Percentiles rank a stretch among this genome's conserved stretches.
Conservation (phyloP, 768 basidiomycete species). For the Lactarius trivialis region DNA sequence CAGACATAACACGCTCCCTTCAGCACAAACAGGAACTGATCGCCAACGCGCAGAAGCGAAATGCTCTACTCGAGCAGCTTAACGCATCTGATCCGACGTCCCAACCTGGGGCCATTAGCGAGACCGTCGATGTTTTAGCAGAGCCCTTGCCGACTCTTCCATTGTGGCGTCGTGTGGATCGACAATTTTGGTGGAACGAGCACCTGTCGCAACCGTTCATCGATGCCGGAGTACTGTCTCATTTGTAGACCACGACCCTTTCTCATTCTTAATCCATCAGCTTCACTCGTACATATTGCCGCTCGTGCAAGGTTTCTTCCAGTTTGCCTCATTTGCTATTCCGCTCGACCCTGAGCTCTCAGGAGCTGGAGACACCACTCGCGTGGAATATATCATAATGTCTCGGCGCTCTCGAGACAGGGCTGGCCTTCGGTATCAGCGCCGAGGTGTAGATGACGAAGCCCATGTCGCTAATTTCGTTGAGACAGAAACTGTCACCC, state of each 20-base stretch:
- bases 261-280: constrained; percentile 31
- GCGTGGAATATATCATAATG: constrained; percentile 73
- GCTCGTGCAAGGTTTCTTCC: constrained; percentile 90
- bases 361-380: constrained; percentile 33
- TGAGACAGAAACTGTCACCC: constrained; percentile 86
- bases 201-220: constrained; percentile 78
- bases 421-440: constrained; percentile 90
- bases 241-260: not conserved
- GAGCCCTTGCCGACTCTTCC: constrained; percentile 79
- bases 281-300: constrained; percentile 83
- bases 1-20: constrained; percentile 78
- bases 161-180: constrained; percentile 85
- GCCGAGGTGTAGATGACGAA: constrained; percentile 89
- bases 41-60: constrained; percentile 49
- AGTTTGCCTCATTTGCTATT: constrained; percentile 61
- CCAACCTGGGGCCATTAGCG: constrained; percentile 29
- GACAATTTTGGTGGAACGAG: constrained; percentile 96
- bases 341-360: constrained; percentile 41
- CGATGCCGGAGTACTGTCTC: constrained; percentile 66
- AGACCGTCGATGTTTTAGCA: constrained; percentile 44
- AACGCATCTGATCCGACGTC: constrained; percentile 38
- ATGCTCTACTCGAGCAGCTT: constrained; percentile 54
- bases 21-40: constrained; percentile 72
- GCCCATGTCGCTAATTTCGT: constrained; percentile 95
- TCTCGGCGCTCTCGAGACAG: constrained; percentile 85